Evolutionary conservation across 1,139 yeast species (phyloP).

Genomic region (Magnusiomyces tetraspermus): DNA sequence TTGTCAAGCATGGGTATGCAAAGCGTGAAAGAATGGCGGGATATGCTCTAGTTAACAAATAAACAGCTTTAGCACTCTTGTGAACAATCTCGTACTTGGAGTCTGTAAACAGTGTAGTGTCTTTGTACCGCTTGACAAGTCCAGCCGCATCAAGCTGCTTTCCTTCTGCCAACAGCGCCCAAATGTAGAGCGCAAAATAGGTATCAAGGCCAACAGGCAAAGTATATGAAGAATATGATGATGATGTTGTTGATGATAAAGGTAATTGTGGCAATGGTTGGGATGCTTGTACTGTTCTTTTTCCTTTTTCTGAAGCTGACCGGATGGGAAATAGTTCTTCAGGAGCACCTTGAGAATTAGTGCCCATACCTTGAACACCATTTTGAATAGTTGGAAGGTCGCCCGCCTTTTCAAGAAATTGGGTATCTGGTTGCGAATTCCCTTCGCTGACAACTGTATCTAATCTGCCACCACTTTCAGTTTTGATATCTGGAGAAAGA

Average conservation of each 20-base stretch:
- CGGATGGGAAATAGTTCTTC: too few species aligned
- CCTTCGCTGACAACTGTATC: too few species aligned
- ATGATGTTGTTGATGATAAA: too few species aligned
- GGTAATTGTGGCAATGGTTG: background rate
- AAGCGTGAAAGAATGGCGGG: background rate
- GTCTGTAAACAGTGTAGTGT: background rate
- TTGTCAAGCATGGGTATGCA: background rate
- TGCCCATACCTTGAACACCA: too few species aligned
- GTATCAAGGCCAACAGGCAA: background rate
- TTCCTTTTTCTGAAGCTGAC: too few species aligned
- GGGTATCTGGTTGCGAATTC: background rate
- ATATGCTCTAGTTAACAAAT: background rate
- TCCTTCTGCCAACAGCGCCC: background rate
- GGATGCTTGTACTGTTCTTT: background rate
- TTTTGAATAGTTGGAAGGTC: background rate
- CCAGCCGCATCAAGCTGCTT: background rate
- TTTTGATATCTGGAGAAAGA: background rate
- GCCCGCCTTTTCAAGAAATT: background rate
- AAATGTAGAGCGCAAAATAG: conserved; percentile 2
- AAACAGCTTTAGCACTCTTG: background rate
- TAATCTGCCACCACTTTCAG: background rate
- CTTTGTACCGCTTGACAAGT: background rate
- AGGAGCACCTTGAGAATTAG: too few species aligned
- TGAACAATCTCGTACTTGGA: background rate
- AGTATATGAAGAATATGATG: background rate